phyloP scores from a whole-genome alignment of 1,284 basidiomycete genomes.

The Puccinia horiana region DNA sequence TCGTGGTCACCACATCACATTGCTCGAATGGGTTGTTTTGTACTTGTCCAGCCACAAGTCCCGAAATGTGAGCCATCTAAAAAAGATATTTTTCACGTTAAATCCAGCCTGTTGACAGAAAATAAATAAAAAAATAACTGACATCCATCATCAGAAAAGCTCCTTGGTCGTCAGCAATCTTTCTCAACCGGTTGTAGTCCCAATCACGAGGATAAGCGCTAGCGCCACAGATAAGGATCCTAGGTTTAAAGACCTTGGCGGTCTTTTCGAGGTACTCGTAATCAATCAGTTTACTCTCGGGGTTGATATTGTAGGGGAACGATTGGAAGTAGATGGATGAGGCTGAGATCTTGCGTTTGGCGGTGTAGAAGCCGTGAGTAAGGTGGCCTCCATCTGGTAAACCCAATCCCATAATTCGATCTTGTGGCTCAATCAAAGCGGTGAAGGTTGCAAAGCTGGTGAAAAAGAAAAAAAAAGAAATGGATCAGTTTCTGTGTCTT shows the following conservation, averaged over 20 bases:
- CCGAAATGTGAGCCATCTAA: constrained; percentile 94
- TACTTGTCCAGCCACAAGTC: constrained; percentile 89
- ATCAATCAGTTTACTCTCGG: constrained; percentile 84
- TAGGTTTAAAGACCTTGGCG: constrained; percentile 94
- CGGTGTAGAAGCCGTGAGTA: constrained; percentile 97
- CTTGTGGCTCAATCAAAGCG: constrained; percentile 93
- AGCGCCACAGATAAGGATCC: constrained; percentile 94
- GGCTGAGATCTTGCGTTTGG: constrained; percentile 99
- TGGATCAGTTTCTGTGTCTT: neutral
- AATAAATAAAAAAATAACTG: constrained; percentile 28
- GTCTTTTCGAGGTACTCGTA: constrained; percentile 80
- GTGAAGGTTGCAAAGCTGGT: constrained; percentile 93
- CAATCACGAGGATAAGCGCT: constrained; percentile 98
- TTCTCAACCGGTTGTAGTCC: constrained; percentile 83
- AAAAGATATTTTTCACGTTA: neutral
- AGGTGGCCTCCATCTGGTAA: constrained; percentile 98
- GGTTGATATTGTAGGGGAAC: constrained; percentile 87
- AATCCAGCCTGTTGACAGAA: constrained; percentile 58
- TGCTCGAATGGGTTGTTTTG: constrained; percentile 90
- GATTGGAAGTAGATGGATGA: constrained; percentile 99
- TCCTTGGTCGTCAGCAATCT: constrained; percentile 81
- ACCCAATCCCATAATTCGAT: constrained; percentile 98
- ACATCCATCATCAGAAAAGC: constrained; percentile 67
- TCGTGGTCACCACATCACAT: constrained; percentile 96
- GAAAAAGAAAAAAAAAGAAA: constrained; percentile 4